A percentile compares a stretch with the other conserved stretches of the same genome.
These are phyloP conservation scores for Cardamine chenopodiifolia DNA, from an alignment of 345 rosid genomes.

Conservation along the genomic window DNA sequence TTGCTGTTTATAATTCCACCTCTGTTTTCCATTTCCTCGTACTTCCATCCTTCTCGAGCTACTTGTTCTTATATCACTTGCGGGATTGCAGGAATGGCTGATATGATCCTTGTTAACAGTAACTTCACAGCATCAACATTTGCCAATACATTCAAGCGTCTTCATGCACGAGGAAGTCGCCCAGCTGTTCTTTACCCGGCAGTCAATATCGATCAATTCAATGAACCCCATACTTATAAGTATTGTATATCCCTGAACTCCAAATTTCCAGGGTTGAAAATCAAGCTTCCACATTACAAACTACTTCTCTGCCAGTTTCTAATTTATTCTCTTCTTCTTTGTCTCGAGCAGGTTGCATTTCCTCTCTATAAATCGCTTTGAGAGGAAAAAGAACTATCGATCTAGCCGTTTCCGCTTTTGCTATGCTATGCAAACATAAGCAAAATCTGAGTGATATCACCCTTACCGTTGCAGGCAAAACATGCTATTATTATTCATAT, in stretches of 20 bases:
- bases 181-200: constrained; percentile 92
- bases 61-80: constrained; percentile 22
- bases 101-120: constrained; percentile 85
- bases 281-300: not conserved
- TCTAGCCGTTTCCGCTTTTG: constrained; percentile 86
- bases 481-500: constrained; percentile 17
- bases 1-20: not conserved
- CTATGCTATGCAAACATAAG: constrained; percentile 55
- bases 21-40: constrained; percentile 7
- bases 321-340: constrained; percentile 23
- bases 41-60: not conserved
- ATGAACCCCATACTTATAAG: constrained; percentile 59
- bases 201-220: constrained; percentile 79
- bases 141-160: constrained; percentile 78
- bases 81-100: constrained; percentile 73
- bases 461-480: constrained; percentile 79
- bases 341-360: constrained; percentile 68
- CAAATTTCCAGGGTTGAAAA: not conserved
- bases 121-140: constrained; percentile 84
- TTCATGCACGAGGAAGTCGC: constrained; percentile 64
- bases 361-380: constrained; percentile 88
- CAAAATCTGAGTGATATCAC: constrained; percentile 53
- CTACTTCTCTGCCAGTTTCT: constrained; percentile 2
- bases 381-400: constrained; percentile 87
- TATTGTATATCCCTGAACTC: constrained; percentile 51